phyloP scores from a whole-genome alignment of 768 basidiomycete species.

The Lentinus tigrinus region DNA sequence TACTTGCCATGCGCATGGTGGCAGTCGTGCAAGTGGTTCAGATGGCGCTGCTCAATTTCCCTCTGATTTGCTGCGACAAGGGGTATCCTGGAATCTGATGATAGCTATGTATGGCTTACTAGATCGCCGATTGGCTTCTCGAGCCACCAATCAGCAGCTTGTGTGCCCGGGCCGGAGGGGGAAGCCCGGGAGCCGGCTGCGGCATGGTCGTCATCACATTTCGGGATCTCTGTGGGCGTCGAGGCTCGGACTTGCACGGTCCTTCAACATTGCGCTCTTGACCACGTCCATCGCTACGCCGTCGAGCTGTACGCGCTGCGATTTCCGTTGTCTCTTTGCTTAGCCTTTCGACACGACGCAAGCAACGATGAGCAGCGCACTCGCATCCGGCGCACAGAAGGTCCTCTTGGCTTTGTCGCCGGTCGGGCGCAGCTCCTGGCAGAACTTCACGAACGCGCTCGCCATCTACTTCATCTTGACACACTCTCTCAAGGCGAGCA shows the following conservation, averaged over 20 bases:
- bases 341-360: too few species aligned
- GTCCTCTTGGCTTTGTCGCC: slow-evolving; percentile 6
- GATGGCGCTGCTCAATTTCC: background rate
- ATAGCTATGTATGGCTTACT: too few species aligned
- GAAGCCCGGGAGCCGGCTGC: too few species aligned
- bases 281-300: too few species aligned
- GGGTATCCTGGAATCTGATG: too few species aligned
- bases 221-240: background rate
- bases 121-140: too few species aligned
- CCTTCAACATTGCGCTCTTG: too few species aligned
- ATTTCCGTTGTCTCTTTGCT: background rate
- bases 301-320: too few species aligned
- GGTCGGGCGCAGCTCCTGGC: slow-evolving; percentile 21
- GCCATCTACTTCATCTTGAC: slow-evolving; percentile 58
- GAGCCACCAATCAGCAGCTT: background rate
- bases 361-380: background rate
- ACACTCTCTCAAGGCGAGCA: slow-evolving; percentile 51
- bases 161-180: background rate
- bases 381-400: background rate
- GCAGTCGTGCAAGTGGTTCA: background rate
- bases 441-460: slow-evolving; percentile 53
- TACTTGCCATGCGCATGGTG: slow-evolving; percentile 21
- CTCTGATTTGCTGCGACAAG: background rate
- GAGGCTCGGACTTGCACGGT: too few species aligned
- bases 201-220: too few species aligned